Evolutionary conservation across 768 basidiomycete species (phyloP).

Genomic region (Lentinula aciculospora): DNA sequence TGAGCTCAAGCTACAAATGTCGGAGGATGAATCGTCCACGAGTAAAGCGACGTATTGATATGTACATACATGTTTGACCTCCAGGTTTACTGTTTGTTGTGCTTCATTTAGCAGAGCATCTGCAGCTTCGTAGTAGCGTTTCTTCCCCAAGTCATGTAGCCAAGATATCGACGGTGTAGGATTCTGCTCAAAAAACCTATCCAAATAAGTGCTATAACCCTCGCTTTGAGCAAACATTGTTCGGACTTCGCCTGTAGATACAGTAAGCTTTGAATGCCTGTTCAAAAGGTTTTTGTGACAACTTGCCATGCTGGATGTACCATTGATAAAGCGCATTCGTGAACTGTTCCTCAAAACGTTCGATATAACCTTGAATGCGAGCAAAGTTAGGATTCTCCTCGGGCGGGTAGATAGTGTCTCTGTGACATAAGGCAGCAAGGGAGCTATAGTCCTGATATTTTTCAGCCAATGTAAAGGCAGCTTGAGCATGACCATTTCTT

Average conservation of each 20-base stretch:
- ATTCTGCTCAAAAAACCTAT: conserved; percentile 61
- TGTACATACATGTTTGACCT: conserved; percentile 68
- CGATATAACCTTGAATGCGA: conserved; percentile 67
- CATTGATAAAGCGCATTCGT: conserved; percentile 87
- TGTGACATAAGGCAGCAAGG: conserved; percentile 80
- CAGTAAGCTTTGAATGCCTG: neutral
- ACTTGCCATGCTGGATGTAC: conserved; percentile 85
- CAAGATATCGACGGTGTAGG: conserved; percentile 67
- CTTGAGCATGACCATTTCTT: conserved; percentile 52
- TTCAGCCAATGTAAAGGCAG: conserved; percentile 83
- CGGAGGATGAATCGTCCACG: neutral
- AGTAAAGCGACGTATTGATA: neutral
- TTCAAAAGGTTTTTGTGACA: no score
- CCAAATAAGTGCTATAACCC: conserved; percentile 55
- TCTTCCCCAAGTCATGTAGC: conserved; percentile 80
- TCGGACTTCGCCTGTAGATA: conserved; percentile 64
- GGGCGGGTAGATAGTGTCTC: conserved; percentile 55
- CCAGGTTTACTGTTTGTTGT: conserved; percentile 47
- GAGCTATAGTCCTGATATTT: conserved; percentile 81
- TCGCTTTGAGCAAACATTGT: conserved; percentile 77
- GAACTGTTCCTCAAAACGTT: conserved; percentile 77
- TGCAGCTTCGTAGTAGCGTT: conserved; percentile 61
- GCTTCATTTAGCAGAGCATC: conserved; percentile 60
- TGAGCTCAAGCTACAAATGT: conserved; percentile 72
- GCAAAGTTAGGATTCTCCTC: conserved; percentile 57